Conservation (phyloP, 441 rosid genomes). For the Jatropha multifida region DNA sequence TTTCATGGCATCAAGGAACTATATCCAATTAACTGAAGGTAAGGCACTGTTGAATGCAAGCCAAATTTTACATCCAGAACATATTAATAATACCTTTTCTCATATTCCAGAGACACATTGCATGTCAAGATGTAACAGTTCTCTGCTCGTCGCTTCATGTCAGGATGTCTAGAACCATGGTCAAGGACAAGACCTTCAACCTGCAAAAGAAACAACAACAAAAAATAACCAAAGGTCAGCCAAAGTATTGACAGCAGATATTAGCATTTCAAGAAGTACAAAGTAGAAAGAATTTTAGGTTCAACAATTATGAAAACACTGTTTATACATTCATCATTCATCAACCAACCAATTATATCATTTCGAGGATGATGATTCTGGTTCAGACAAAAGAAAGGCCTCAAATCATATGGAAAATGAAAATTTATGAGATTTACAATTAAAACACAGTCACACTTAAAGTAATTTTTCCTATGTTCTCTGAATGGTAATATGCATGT, state of each 20-base stretch:
- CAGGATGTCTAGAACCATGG: slow-evolving; percentile 99
- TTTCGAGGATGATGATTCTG: neutral
- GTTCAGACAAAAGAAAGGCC: neutral
- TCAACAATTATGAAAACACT: neutral
- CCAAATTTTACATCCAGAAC: neutral
- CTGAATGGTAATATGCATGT: neutral
- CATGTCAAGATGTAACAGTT: slow-evolving; percentile 93
- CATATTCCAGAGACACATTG: slow-evolving; percentile 92
- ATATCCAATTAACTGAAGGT: neutral
- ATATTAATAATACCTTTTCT: slow-evolving; percentile 62
- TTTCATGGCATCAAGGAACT: slow-evolving; percentile 13
- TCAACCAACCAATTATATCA: neutral
- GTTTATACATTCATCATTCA: neutral
- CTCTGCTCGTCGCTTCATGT: slow-evolving; percentile 96
- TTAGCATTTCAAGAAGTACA: neutral
- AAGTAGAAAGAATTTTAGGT: neutral
- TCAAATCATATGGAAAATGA: neutral
- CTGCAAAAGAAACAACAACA: slow-evolving; percentile 33
- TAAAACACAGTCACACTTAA: neutral
- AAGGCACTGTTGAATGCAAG: neutral
- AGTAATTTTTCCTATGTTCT: neutral
- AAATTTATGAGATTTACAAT: neutral
- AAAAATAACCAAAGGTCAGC: neutral
- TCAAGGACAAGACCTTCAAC: slow-evolving; percentile 98
- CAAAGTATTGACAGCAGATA: neutral